A percentile compares a stretch with the other conserved stretches of the same genome.
Evolutionary conservation across 495 filamentous ascomycete genomes (phyloP).

Genomic region (Lepraria neglecta): DNA sequence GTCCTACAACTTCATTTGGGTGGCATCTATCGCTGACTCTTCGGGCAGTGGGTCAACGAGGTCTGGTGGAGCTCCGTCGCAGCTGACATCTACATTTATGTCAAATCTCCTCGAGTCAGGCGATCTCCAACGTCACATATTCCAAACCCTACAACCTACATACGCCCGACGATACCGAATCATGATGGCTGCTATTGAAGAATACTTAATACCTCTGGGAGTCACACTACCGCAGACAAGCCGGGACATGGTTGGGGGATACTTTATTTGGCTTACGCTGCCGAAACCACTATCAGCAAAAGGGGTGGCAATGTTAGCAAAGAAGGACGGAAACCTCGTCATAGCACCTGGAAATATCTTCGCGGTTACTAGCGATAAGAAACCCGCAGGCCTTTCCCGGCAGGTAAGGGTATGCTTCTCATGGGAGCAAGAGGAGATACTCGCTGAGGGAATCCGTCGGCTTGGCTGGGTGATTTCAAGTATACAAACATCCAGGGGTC

Average conservation of each 20-base stretch:
- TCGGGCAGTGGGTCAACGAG: constrained; percentile 53
- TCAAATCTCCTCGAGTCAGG: constrained; percentile 51
- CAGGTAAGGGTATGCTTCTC: constrained; percentile 65
- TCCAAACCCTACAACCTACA: constrained; percentile 43
- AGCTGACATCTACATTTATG: constrained; percentile 61
- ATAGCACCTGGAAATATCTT: constrained; percentile 61
- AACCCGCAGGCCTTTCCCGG: constrained; percentile 43
- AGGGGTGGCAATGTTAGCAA: constrained; percentile 49
- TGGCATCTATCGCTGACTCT: background rate
- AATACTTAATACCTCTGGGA: constrained; percentile 54
- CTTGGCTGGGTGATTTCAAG: constrained; percentile 41
- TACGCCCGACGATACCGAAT: constrained; percentile 52
- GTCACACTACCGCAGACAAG: constrained; percentile 41
- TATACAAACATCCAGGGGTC: constrained; percentile 16
- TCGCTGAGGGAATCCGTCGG: constrained; percentile 63
- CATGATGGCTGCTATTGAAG: constrained; percentile 49
- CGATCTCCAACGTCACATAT: constrained; percentile 44
- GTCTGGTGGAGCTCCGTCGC: constrained; percentile 72
- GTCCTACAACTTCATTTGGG: constrained; percentile 22
- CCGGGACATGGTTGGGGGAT: constrained; percentile 52
- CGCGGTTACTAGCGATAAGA: constrained; percentile 54
- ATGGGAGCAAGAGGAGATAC: constrained; percentile 61
- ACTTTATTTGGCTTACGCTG: constrained; percentile 73
- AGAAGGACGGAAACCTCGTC: constrained; percentile 53
- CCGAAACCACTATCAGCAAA: constrained; percentile 45